Conservation (phyloP, 2,329 filamentous ascomycete species). For the Sporothrix mexicana region DNA sequence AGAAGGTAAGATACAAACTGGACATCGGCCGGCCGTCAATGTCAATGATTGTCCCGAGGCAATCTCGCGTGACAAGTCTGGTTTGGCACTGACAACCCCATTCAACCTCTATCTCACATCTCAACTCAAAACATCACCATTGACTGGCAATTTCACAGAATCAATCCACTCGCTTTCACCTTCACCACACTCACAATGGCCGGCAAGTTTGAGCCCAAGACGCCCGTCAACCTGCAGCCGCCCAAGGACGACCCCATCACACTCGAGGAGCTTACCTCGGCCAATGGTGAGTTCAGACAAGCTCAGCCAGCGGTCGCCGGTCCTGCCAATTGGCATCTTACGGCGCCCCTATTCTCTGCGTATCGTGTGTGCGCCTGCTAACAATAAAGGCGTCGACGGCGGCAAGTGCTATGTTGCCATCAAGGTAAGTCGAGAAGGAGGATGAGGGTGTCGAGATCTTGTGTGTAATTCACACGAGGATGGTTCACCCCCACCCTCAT, state of each 20-base stretch:
- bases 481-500: background rate
- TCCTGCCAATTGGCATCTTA: too few species aligned
- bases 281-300: conserved; percentile 69
- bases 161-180: background rate
- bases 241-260: conserved; percentile 89
- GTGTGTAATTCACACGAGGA: background rate
- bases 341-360: too few species aligned
- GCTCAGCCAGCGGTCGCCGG: background rate
- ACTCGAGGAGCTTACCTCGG: conserved; percentile 77
- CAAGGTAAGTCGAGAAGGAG: conserved; percentile 55
- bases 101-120: too few species aligned
- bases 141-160: too few species aligned
- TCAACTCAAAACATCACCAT: too few species aligned
- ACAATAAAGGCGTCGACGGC: conserved; percentile 63
- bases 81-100: too few species aligned
- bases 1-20: background rate
- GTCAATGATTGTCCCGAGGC: too few species aligned
- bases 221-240: conserved; percentile 74
- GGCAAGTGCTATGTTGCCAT: conserved; percentile 72
- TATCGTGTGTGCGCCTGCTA: background rate
- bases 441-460: background rate
- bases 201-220: conserved; percentile 79
- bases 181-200: conserved; percentile 51
- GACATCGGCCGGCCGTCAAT: too few species aligned
- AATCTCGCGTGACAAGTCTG: too few species aligned